These are phyloP conservation scores for Peribolospora kevripleyi DNA, from an alignment of 768 basidiomycete genomes.

Conservation along the genomic window DNA sequence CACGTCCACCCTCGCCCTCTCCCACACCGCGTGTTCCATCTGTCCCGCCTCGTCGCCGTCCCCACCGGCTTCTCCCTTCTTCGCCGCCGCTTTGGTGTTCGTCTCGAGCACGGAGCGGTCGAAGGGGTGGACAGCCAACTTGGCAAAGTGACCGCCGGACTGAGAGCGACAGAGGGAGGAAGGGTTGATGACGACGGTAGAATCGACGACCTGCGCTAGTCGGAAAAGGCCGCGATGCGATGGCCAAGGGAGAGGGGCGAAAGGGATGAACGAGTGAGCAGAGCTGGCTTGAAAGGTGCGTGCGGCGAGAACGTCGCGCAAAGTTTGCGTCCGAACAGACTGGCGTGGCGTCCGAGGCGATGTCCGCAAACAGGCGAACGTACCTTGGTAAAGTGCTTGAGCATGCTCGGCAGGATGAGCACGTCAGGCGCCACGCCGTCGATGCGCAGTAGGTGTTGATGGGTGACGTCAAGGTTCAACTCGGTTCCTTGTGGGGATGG, in stretches of 20 bases:
- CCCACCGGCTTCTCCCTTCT: slow-evolving; percentile 1
- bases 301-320: not conserved
- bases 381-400: slow-evolving; percentile 80
- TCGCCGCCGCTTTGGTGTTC: not conserved
- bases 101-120: slow-evolving; percentile 13
- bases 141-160: slow-evolving; percentile 23
- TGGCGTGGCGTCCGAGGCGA: too few species aligned
- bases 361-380: slow-evolving; percentile 9
- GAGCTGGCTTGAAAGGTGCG: not conserved
- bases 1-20: slow-evolving; percentile 23
- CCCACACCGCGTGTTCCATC: slow-evolving; percentile 20
- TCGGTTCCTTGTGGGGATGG: slow-evolving; percentile 47
- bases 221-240: not conserved
- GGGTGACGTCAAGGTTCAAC: slow-evolving; percentile 73
- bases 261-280: not conserved
- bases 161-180: slow-evolving; percentile 31
- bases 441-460: slow-evolving; percentile 31
- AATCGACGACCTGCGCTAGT: slow-evolving; percentile 39
- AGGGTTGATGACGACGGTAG: slow-evolving; percentile 62
- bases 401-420: slow-evolving; percentile 58
- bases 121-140: slow-evolving; percentile 21
- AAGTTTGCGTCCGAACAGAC: too few species aligned
- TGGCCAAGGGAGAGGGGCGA: not conserved
- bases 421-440: slow-evolving; percentile 43
- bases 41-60: slow-evolving; percentile 11